Evolutionary conservation across 164 flowering plant species (phyloP).

Genomic region (Saururus chinensis): DNA sequence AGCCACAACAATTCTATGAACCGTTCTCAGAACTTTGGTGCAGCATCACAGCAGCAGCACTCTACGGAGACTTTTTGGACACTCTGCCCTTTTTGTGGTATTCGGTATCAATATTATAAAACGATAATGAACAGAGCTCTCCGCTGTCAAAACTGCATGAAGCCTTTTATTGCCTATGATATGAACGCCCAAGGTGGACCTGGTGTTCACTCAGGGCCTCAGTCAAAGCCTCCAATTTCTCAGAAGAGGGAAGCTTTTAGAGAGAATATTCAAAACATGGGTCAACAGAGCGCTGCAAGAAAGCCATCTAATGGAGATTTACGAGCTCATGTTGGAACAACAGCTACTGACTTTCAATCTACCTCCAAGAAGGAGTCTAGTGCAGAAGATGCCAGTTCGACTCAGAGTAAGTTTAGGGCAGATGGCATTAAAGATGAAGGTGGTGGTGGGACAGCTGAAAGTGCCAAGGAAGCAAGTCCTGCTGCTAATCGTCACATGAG

Average conservation of each 20-base stretch:
- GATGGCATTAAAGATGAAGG: neutral
- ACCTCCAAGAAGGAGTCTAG: neutral
- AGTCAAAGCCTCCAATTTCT: neutral
- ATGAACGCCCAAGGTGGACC: conserved; percentile 13
- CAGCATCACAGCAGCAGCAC: conserved; percentile 18
- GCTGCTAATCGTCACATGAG: conserved; percentile 7
- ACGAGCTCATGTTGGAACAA: conserved; percentile 11
- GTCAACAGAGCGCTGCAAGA: conserved; percentile 8
- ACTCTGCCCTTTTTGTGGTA: conserved; percentile 21
- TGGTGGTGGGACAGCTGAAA: neutral
- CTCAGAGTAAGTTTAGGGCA: neutral
- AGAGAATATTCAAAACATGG: conserved; percentile 8
- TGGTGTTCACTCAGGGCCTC: neutral
- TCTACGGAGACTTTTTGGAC: conserved; percentile 25
- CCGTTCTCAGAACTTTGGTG: neutral
- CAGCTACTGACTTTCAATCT: conserved; percentile 5
- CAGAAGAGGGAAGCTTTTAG: conserved; percentile 9
- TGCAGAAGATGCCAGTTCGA: neutral
- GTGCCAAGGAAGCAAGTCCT: neutral
- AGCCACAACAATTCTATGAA: neutral
- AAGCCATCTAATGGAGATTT: conserved; percentile 7
- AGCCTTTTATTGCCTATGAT: conserved; percentile 24
- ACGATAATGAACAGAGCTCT: conserved; percentile 13
- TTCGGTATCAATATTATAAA: conserved; percentile 22
- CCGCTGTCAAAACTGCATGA: conserved; percentile 22